These are phyloP conservation scores for Phytophthora sp. DNA, from an alignment of 352 stramenopile species.

Conservation along the genomic window DNA sequence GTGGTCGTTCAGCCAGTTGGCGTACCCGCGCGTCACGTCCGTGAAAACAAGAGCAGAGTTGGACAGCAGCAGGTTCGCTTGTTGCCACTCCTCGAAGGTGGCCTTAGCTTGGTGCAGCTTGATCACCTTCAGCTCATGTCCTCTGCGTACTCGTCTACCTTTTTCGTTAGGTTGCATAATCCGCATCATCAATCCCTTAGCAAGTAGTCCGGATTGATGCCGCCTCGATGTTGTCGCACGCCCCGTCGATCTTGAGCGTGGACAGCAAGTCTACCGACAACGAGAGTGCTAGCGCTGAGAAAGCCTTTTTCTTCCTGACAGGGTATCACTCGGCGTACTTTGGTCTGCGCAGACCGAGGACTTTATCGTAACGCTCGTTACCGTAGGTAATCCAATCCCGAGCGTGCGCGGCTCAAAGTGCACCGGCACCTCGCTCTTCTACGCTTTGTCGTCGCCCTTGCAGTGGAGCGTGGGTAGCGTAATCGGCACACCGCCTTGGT, in stretches of 20 bases:
- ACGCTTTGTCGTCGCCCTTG: slow-evolving; percentile 4
- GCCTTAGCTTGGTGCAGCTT: background rate
- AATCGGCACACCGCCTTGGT: background rate
- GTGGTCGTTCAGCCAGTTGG: slow-evolving; percentile 4
- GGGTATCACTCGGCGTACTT: slow-evolving; percentile 10
- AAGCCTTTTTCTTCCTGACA: background rate
- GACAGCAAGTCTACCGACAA: background rate
- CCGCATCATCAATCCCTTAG: background rate
- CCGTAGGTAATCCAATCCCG: slow-evolving; percentile 1
- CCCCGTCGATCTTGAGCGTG: slow-evolving; percentile 6
- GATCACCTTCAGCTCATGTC: background rate
- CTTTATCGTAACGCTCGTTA: background rate
- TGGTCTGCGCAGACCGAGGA: background rate
- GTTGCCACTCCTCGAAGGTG: slow-evolving; percentile 6
- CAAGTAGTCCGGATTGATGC: slow-evolving; percentile 11
- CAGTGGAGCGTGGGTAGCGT: background rate
- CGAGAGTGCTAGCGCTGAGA: slow-evolving; percentile 1
- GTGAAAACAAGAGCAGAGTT: slow-evolving; percentile 1
- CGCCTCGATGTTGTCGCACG: background rate
- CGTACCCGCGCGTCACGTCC: background rate
- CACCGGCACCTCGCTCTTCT: background rate
- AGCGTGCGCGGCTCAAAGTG: slow-evolving; percentile 6
- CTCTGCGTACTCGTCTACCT: background rate
- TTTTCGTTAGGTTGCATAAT: background rate
- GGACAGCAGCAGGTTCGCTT: slow-evolving; percentile 5